Evolutionary conservation across 495 filamentous ascomycete species (phyloP), one percentile per base, ranked within the genome.

Genomic region (Podospora anserina): DNA sequence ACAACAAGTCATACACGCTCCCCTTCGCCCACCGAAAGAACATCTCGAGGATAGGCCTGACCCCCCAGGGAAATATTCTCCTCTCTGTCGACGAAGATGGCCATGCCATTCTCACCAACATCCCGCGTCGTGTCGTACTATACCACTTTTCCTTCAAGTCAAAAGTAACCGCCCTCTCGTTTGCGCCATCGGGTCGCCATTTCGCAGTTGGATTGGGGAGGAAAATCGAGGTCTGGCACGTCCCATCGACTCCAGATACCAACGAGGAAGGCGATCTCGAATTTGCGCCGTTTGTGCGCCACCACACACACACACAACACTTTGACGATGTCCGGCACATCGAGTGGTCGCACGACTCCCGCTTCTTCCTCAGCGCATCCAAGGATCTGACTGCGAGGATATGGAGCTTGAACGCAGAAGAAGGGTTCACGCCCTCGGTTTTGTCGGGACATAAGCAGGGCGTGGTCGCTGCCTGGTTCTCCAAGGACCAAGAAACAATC

Each of bases 1-100:
- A 97, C 70, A 97, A 97, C 79, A 96, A 93, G 79, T 97, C 96
- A 16, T 90, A 96, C 77, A 98, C 95, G 34, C 88, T 99, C 66
- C 92, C 94, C 5, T 95, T 97, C 76, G 88, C 94, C 68, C 95
- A 99, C 78, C 92, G 96, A 78, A 91, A 90, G 74, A 97, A 97
- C 77, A 93, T 98, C 71, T 82, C 91, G 62, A 89, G 93, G 68
- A 84, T 98, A 62, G 94, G 92, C 67, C 85, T 98, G 34, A 92
- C 90, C 53, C 94, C 95, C 61, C 88, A 87, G 76, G 95, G 94
- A 66, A 97, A 96, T 74, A 84, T 98, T 56, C 85, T 99, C 18
- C 88, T 99, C 60, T 91, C 94, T 4, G 85, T 98, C 53, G 96
- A 98, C 79, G 92, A 97, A 81, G 92, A 96, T 86, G 95, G 95